Base-by-base conservation (phyloP, 768 basidiomycete genomes). In the Chalciporus pseudorubinellus region DNA sequence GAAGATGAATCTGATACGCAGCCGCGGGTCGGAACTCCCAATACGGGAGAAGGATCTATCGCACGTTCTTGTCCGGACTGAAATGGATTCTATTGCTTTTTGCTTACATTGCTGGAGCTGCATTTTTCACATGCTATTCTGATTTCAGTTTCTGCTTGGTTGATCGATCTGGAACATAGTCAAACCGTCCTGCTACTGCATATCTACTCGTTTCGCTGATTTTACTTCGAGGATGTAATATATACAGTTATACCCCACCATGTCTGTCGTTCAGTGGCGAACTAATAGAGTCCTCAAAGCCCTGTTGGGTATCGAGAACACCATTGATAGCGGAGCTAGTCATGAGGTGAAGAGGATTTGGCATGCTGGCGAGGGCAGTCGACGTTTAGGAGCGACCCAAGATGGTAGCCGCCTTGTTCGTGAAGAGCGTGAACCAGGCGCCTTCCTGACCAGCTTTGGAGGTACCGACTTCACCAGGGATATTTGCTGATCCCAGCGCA, bases 361-460 rank as follows among this genome's bases (percentile, higher is more conserved):
- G 4, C 29, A 31, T 31, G 10, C 29, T 31, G 8, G 10, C 29
- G 12, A 7, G 29, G 29, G 29, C 3, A 11, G 10, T 10, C 2
- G 12, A 10, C 29, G 9, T 29, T 11, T 31, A 31, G 10, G 29
- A 31, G 39, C 46, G 22, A 18, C 60, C 77, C 31, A 85, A 64
- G 42, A 68, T 69, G 39, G 74, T 48, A 6, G 81, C 75, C 28
- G 79, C 82, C 24, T 70, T 60, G 59, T 87, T 88, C 6, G 60
- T 63, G 39, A 89, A 72, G n/a, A 80, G n/a, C 1, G 82, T 84
- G 52, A 80, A 87, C 41, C 58, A 62, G 1, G 66, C 64, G 7
- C 60, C 75, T 1, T 69, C 70, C 36, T 64, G 62, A 3, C 72
- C 76, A 4, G 49, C 63, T 59, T 76, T 73, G 13, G 66, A 67